These are phyloP conservation scores for Fistulifera pelliculosa DNA, from an alignment of 108 stramenopile species.

Conservation along the genomic window DNA sequence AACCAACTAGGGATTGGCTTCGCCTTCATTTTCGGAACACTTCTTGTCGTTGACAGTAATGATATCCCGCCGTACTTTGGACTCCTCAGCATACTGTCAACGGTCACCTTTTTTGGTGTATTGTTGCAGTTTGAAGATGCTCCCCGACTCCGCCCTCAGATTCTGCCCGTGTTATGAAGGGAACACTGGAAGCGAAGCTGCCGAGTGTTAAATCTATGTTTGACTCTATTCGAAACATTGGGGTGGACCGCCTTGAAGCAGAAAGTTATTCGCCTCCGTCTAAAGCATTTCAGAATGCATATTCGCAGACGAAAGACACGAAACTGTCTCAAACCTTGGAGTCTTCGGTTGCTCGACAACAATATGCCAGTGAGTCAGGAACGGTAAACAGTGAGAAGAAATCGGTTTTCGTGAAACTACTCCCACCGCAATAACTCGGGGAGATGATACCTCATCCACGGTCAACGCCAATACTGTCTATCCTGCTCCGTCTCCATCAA, in stretches of 20 bases:
- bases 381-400: too few species aligned
- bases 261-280: too few species aligned
- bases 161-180: slow-evolving; percentile 46
- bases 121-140: slow-evolving; percentile 85
- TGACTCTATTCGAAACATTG: slow-evolving; percentile 14
- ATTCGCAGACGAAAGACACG: too few species aligned
- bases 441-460: not conserved
- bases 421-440: too few species aligned
- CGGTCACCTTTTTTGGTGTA: slow-evolving; percentile 62
- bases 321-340: too few species aligned
- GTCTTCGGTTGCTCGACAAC: too few species aligned
- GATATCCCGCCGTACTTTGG: slow-evolving; percentile 80
- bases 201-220: slow-evolving; percentile 31
- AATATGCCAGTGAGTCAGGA: too few species aligned
- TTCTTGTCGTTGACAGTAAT: slow-evolving; percentile 50
- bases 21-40: slow-evolving; percentile 80
- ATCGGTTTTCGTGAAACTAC: too few species aligned
- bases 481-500: slow-evolving; percentile 6
- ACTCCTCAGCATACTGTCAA: slow-evolving; percentile 56
- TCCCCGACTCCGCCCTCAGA: slow-evolving; percentile 80
- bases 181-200: slow-evolving; percentile 52
- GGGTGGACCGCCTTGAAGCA: not conserved
- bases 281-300: too few species aligned
- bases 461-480: not conserved
- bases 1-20: slow-evolving; percentile 86